phyloP scores from a whole-genome alignment of 2,329 filamentous ascomycete genomes.

The Basipetospora chlamydospora region DNA sequence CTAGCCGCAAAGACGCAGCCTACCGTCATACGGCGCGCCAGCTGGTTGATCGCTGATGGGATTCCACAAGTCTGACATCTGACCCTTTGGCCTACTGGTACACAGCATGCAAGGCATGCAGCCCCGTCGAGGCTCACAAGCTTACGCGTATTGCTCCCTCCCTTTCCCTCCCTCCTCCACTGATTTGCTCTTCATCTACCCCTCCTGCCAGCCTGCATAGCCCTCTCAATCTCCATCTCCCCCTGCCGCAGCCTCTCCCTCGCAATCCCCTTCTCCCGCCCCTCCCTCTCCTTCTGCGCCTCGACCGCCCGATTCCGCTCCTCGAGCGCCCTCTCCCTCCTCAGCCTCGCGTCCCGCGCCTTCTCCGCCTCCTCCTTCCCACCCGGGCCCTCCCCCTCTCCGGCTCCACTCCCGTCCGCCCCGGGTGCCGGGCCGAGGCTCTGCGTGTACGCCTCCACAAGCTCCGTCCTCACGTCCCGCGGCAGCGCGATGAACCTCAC shows the following conservation, averaged over 20 bases:
- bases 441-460: constrained; percentile 53
- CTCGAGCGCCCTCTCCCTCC: constrained; percentile 51
- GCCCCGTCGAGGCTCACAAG: too few relatives aligned
- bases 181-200: constrained; percentile 44
- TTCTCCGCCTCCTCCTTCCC: constrained; percentile 38
- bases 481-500: constrained; percentile 56
- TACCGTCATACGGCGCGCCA: too few relatives aligned
- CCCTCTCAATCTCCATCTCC: constrained; percentile 51
- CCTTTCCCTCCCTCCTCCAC: constrained; percentile 10
- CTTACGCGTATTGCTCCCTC: neutral
- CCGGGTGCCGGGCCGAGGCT: constrained; percentile 43
- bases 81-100: too few relatives aligned
- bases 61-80: too few relatives aligned
- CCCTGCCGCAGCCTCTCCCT: constrained; percentile 49
- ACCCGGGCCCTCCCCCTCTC: constrained; percentile 19
- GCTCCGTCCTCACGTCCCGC: constrained; percentile 41
- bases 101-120: too few relatives aligned
- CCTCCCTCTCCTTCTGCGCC: constrained; percentile 46
- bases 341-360: constrained; percentile 33
- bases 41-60: too few relatives aligned
- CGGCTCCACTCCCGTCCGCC: too few relatives aligned
- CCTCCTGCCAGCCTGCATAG: constrained; percentile 56
- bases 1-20: too few relatives aligned
- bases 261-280: constrained; percentile 43
- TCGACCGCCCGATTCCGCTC: constrained; percentile 48